phyloP scores from a whole-genome alignment of 2,329 filamentous ascomycete species.

The Sclerotinia glacialis region DNA sequence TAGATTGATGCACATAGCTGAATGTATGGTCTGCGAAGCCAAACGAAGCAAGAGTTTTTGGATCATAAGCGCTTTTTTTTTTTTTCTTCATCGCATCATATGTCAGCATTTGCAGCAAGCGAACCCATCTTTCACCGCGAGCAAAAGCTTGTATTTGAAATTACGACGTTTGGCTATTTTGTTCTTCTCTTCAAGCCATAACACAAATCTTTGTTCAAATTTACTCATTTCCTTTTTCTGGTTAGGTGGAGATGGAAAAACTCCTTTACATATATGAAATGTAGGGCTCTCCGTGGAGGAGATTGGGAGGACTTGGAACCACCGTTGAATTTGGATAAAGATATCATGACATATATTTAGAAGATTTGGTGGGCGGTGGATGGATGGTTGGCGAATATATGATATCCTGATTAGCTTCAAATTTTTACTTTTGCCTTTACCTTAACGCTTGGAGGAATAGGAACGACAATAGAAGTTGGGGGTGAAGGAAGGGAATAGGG shows the following conservation, averaged over 20 bases:
- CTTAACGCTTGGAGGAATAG: constrained; percentile 2
- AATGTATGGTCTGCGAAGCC: constrained; percentile 13
- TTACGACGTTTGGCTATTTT: not conserved
- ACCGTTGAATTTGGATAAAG: constrained; percentile 9
- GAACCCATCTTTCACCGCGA: not conserved
- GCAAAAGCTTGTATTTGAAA: constrained; percentile 12
- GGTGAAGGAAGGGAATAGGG: not conserved
- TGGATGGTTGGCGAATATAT: constrained; percentile 21
- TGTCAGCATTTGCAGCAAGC: constrained; percentile 8
- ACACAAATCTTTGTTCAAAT: constrained; percentile 1
- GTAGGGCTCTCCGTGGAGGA: constrained; percentile 18
- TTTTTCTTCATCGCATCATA: not conserved
- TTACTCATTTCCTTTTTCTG: constrained; percentile 6
- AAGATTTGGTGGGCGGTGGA: constrained; percentile 16
- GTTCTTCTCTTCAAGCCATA: constrained; percentile 11
- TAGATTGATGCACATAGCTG: constrained; percentile 6
- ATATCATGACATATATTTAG: constrained; percentile 20
- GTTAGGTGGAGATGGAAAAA: constrained; percentile 13
- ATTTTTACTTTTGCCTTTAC: constrained; percentile 12
- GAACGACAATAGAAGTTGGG: constrained; percentile 8
- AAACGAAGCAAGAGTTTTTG: constrained; percentile 11
- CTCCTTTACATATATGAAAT: constrained; percentile 17
- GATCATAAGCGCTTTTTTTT: constrained; percentile 10
- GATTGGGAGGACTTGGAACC: constrained; percentile 7
- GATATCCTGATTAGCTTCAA: constrained; percentile 18